Base-by-base conservation (phyloP, 352 stramenopile species). In the Pythium volutum region DNA sequence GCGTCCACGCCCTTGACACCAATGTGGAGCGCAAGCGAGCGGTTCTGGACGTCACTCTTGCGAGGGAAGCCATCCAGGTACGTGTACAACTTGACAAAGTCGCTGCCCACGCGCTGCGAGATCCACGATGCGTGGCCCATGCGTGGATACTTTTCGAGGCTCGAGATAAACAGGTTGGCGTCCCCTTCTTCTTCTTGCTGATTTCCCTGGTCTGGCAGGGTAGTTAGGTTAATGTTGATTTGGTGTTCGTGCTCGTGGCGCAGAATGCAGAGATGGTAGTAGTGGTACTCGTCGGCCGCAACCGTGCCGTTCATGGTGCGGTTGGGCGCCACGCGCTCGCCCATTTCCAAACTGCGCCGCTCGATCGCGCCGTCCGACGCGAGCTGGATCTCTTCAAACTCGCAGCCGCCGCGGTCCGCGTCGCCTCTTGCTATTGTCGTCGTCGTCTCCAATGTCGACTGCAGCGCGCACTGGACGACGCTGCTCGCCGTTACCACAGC, bases 41-140 rank as follows among this genome's bases (percentile, higher is more conserved):
- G 77, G 57, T 71, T 77, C 18, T 62, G 69, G 0, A 60, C 51
- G 27, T 87, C 73, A 27, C 59, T 55, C 39, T 77, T 77, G 42
- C 84, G 81, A 11, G 81, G 80, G 55, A 91, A 93, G 10, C 84
- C 84, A 31, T 91, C 82, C 14, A 93, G 62, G 49, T 92, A 93
- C 51, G 84, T 93, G 56, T 69, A 86, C 14, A 93, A 72, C 51
- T 77, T 78, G 38, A 93, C 71, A 22, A 71, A 57, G 29, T 91
- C 82, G 58, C 76, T 72, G 38, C 80, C 78, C 0, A 61, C 67
- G 2, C 62, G 76, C 67, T 91, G 80, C 4, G 81, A 66, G 65
- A 93, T 89, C 84, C 84, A 93, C 41, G 81, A 64, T 10, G 84
- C 74, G 54, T 79, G 80, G 15, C 80, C 83, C 60, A 81, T 67